A percentile compares a stretch with the other conserved stretches of the same genome.
Conservation (phyloP, 2,329 filamentous ascomycete genomes). For the Talaromyces pinophilus region DNA sequence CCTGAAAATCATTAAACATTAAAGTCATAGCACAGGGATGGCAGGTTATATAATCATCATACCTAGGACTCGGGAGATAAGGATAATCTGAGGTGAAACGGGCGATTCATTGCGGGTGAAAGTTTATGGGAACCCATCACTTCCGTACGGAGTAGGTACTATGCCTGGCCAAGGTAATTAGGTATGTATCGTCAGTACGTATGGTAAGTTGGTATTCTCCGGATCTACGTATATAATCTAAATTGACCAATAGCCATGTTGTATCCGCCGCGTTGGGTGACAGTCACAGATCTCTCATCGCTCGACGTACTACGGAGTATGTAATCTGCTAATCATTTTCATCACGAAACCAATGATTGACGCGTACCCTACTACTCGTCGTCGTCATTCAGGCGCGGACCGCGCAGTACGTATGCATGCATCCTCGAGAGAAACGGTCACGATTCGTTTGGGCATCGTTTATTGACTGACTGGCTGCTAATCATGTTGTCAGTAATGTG, state of each 20-base stretch:
- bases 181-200: background rate
- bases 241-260: conserved; percentile 2
- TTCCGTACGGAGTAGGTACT: background rate
- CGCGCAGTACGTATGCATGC: conserved; percentile 4
- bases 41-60: background rate
- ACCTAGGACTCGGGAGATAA: background rate
- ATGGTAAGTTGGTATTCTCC: conserved; percentile 1
- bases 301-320: background rate
- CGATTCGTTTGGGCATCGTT: conserved; percentile 3
- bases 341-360: conserved; percentile 1
- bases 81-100: conserved; percentile 13
- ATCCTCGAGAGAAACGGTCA: background rate
- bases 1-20: conserved; percentile 1
- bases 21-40: background rate
- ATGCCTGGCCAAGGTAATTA: background rate
- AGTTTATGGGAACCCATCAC: background rate
- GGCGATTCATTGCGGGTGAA: conserved; percentile 8
- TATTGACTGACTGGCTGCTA: background rate
- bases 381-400: background rate
- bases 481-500: background rate
- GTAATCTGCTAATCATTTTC: background rate
- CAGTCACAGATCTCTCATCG: background rate
- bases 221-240: conserved; percentile 3
- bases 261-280: background rate
- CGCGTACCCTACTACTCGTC: background rate